Percentiles rank a stretch among this genome's conserved stretches.
Conservation (phyloP, 495 filamentous ascomycete genomes). For the Xylaria castorea region DNA sequence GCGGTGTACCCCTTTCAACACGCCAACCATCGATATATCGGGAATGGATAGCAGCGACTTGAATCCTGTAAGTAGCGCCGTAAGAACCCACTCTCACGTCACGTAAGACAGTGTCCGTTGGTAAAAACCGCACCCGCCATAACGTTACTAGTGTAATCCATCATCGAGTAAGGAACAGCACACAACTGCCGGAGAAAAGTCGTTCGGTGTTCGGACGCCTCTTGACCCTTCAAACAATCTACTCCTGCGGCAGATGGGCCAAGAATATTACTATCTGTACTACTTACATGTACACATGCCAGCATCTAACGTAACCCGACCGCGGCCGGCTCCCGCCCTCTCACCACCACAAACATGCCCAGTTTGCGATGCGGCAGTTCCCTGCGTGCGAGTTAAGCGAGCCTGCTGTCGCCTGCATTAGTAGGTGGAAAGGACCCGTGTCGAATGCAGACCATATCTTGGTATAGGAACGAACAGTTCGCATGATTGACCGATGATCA, state of each 20-base stretch:
- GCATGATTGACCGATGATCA: slow-evolving; percentile 8
- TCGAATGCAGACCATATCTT: slow-evolving; percentile 10
- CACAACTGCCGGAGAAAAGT: slow-evolving; percentile 1
- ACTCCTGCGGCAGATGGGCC: not conserved
- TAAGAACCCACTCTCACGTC: not conserved
- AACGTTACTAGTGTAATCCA: not conserved
- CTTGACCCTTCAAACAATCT: slow-evolving; percentile 12
- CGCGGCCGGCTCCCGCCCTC: slow-evolving; percentile 9
- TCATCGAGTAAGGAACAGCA: not conserved
- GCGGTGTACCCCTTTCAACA: not conserved
- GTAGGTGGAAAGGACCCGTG: slow-evolving; percentile 9
- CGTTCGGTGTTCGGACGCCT: slow-evolving; percentile 9
- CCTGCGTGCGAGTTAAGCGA: slow-evolving; percentile 9
- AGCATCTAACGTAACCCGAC: not conserved
- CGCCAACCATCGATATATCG: not conserved
- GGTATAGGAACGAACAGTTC: not conserved
- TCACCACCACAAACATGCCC: not conserved
- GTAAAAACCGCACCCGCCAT: not conserved
- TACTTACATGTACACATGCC: not conserved
- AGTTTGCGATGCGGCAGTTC: slow-evolving; percentile 13
- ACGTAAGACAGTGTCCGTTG: slow-evolving; percentile 1
- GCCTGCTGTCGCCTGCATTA: slow-evolving; percentile 5
- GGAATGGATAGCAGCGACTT: not conserved
- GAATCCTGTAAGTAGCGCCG: not conserved
- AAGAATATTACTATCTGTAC: not conserved